Evolutionary conservation across 306 rosid species (phyloP), one percentile per base, ranked within the genome.

Genomic region (Datisca glomerata): DNA sequence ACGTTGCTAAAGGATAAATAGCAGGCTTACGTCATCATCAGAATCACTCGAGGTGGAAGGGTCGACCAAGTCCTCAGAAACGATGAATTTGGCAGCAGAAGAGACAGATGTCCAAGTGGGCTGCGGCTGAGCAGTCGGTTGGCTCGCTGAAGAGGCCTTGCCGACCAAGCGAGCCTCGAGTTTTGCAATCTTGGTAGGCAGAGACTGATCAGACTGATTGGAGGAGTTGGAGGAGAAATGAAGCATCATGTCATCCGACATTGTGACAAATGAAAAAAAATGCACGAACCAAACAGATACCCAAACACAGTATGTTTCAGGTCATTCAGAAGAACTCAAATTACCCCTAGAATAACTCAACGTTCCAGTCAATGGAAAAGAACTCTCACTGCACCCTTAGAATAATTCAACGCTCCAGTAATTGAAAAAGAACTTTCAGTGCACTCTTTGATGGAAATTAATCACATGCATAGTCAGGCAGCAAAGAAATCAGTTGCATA

Each of bases 131-230:
- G n/a, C 33, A 16, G 46, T 68, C 44, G 35, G 69, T 19, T 16
- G 68, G 17, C 36, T 14, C 4, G 65, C 50, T 9, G 92, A 64
- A 14, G 96, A 69, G 47, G 74, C 70, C 64, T 85, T 85, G 18
- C 99, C 93, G 9, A 56, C 73, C 99, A 91, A 78, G 24, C 96
- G 99, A 76, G 99, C 96, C 63, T 91, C 99, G 53, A 91, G 76
- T 76, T 85, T 91, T 36, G 96, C 96, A 64, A 91, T 85, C 73
- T 85, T 85, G 8, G 92, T 75, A 40, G 98, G 98, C 43, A 91
- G 53, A 47, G 99, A 85, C 68, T 91, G 96, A 66, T 91, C 99
- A 18, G 99, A 91, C 66, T 80, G 99, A 72, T 91, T 91, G 7
- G 94, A 91, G 14, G 99, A 91, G 61, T 91, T 91, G 49, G 99